Evolutionary conservation across 148 eudicot species (phyloP).

Genomic region (Cornus controversa): DNA sequence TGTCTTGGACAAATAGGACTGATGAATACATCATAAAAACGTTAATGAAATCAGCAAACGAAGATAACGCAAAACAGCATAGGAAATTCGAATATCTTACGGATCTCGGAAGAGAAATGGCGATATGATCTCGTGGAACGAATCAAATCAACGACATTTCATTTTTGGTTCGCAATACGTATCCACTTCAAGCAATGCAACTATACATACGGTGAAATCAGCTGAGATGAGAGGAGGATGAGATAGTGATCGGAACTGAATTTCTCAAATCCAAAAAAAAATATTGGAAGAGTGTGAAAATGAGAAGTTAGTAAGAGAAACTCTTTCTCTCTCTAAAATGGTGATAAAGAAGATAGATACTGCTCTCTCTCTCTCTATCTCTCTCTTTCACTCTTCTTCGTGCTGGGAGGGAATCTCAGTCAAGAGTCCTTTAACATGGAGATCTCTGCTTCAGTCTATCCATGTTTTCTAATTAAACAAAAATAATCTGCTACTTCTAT

Average conservation of each 20-base stretch:
- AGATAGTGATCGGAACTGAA: not conserved
- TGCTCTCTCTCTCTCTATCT: too few relatives aligned
- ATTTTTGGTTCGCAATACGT: not conserved
- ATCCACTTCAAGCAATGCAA: not conserved
- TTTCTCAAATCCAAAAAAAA: not conserved
- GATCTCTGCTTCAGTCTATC: not conserved
- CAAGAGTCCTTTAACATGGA: not conserved
- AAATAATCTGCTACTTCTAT: not conserved
- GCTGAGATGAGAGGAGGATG: not conserved
- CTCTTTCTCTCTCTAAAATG: not conserved
- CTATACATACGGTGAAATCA: not conserved
- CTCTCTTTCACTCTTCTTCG: too few relatives aligned
- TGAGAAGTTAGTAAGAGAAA: not conserved
- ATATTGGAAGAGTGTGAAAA: not conserved
- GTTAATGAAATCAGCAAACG: too few relatives aligned
- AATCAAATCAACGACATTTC: constrained; percentile 13
- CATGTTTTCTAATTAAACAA: too few relatives aligned
- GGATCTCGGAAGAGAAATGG: constrained; percentile 8
- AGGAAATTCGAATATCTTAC: not conserved
- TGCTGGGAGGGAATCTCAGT: too few relatives aligned
- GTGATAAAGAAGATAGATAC: not conserved
- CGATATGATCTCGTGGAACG: constrained; percentile 1
- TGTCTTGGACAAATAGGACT: not conserved
- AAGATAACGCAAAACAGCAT: not conserved
- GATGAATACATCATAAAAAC: not conserved